Conservation (phyloP, 495 filamentous ascomycete genomes). For the Staphylotrichum tortipilum region DNA sequence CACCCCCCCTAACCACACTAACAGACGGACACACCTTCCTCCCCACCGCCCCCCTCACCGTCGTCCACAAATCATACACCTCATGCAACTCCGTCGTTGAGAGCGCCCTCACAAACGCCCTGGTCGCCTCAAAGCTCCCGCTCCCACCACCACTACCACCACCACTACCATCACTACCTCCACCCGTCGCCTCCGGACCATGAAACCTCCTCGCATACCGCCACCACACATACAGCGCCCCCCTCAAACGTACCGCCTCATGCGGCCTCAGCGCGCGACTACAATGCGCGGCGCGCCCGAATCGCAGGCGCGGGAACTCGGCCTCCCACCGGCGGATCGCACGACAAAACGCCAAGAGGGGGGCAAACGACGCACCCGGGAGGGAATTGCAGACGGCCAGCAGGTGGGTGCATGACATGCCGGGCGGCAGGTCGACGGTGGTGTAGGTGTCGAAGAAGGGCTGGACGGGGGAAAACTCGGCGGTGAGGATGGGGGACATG, state of each 20-base stretch:
- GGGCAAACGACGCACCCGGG: background rate
- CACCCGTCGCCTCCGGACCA: conserved; percentile 13
- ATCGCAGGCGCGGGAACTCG: conserved; percentile 62
- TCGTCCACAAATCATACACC: conserved; percentile 24
- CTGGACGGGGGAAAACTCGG: conserved; percentile 53
- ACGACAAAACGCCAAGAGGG: conserved; percentile 41
- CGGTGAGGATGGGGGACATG: conserved; percentile 19
- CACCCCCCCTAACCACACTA: conserved; percentile 19
- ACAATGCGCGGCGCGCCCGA: conserved; percentile 49
- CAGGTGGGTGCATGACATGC: background rate
- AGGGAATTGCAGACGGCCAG: background rate
- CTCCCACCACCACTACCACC: no score
- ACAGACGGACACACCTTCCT: conserved; percentile 32
- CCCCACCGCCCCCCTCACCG: conserved; percentile 23
- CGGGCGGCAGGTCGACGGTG: conserved; percentile 14
- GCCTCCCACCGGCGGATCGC: conserved; percentile 55
- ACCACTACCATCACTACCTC: no score
- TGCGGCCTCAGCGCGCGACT: conserved; percentile 51
- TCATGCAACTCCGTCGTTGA: conserved; percentile 30
- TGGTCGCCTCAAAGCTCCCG: conserved; percentile 16
- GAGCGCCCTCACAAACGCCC: conserved; percentile 24
- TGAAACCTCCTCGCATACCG: conserved; percentile 37
- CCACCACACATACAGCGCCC: conserved; percentile 64
- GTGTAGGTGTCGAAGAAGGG: conserved; percentile 52
- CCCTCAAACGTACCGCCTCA: conserved; percentile 54